Conservation (phyloP, 345 rosid genomes). For the Cardiospermum halicacabum region DNA sequence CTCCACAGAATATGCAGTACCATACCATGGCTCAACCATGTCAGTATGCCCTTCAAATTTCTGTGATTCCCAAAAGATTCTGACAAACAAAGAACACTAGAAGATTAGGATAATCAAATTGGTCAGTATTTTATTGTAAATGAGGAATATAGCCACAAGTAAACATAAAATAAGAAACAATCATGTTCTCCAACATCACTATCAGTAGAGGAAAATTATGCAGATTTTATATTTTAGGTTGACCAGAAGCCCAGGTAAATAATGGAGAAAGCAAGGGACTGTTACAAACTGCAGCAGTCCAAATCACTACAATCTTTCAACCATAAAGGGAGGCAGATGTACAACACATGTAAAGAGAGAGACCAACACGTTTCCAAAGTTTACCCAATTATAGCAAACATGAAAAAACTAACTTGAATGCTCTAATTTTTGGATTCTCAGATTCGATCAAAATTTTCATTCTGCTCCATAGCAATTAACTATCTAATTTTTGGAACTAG, state of each 20-base stretch:
- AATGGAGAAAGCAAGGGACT: neutral
- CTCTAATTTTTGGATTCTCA: neutral
- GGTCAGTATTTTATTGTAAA: neutral
- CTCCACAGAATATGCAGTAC: constrained; percentile 72
- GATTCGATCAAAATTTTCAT: neutral
- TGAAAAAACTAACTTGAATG: neutral
- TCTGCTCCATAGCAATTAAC: neutral
- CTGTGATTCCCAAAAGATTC: constrained; percentile 93
- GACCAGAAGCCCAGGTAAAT: neutral
- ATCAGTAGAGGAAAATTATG: neutral
- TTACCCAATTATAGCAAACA: neutral
- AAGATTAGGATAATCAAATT: neutral
- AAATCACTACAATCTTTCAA: neutral
- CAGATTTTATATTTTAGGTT: neutral
- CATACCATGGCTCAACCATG: constrained; percentile 88
- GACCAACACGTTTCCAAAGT: neutral
- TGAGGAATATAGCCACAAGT: neutral
- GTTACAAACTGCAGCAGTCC: neutral
- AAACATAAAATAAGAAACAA: neutral
- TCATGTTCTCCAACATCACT: neutral
- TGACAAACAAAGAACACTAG: constrained; percentile 30
- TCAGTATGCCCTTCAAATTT: constrained; percentile 77
- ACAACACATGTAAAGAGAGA: no score
- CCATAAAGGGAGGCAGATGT: neutral
- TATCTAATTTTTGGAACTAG: neutral